Evolutionary conservation across 1,284 basidiomycete species (phyloP).

Genomic region (Pterulicium gracile): DNA sequence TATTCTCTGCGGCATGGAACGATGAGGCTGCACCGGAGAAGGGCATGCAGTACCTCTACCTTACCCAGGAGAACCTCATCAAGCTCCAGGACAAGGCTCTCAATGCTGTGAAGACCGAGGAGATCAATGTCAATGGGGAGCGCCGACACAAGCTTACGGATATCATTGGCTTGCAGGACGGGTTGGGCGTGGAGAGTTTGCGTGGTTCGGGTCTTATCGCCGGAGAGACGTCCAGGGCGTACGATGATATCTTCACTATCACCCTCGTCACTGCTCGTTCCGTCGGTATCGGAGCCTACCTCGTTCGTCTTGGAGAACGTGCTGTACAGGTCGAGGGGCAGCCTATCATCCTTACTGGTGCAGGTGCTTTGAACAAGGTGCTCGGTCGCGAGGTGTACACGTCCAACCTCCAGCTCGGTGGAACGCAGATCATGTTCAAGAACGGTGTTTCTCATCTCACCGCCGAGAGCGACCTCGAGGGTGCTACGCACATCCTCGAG

Average conservation of each 20-base stretch:
- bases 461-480: constrained; percentile 90
- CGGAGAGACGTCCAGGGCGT: constrained; percentile 95
- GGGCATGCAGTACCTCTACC: constrained; percentile 94
- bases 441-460: constrained; percentile 98
- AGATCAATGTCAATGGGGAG: constrained; percentile 82
- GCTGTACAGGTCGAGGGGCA: constrained; percentile 99
- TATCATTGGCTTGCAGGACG: constrained; percentile 93
- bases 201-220: constrained; percentile 97
- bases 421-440: constrained; percentile 99
- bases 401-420: constrained; percentile 96
- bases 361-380: constrained; percentile 96
- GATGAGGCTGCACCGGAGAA: constrained; percentile 80
- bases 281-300: constrained; percentile 98
- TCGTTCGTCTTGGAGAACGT: constrained; percentile 95
- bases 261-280: constrained; percentile 98
- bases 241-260: constrained; percentile 99
- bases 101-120: constrained; percentile 71
- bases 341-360: constrained; percentile 98
- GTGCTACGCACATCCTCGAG: constrained; percentile 85
- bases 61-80: constrained; percentile 78
- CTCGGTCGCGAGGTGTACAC: constrained; percentile 99
- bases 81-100: constrained; percentile 77
- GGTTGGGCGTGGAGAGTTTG: constrained; percentile 96
- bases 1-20: constrained; percentile 92
- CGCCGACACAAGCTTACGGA: constrained; percentile 90